Evolutionary conservation across 768 basidiomycete genomes (phyloP).

Genomic region (Boletales sp.): DNA sequence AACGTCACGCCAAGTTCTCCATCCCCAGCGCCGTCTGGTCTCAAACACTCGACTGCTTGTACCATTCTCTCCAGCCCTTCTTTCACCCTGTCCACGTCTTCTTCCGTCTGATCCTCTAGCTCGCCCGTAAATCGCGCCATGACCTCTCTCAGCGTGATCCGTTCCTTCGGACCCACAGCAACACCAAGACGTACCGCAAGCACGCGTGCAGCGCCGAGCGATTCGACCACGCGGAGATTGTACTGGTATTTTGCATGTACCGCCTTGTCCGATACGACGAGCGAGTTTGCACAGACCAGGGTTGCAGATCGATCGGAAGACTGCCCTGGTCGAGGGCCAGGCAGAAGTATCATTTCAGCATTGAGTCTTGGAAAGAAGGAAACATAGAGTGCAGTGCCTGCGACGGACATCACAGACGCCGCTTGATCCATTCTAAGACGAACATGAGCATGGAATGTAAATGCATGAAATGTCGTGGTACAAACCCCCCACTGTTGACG

Average conservation of each 20-base stretch:
- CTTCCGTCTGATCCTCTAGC: conserved; percentile 34
- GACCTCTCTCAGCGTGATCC: conserved; percentile 65
- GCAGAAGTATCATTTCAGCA: conserved; percentile 65
- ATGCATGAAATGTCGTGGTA: not conserved
- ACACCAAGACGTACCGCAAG: conserved; percentile 60
- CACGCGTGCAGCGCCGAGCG: conserved; percentile 72
- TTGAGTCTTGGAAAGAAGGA: conserved; percentile 74
- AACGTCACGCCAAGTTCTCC: conserved; percentile 60
- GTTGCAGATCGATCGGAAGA: conserved; percentile 24
- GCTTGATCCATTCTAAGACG: conserved; percentile 81
- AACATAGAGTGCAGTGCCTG: conserved; percentile 72
- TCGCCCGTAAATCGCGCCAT: conserved; percentile 55
- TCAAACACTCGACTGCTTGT: conserved; percentile 49
- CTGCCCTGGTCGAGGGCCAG: conserved; percentile 27
- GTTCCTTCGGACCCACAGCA: conserved; percentile 34
- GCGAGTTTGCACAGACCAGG: conserved; percentile 44
- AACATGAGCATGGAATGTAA: conserved; percentile 2
- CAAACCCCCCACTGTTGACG: conserved; percentile 77
- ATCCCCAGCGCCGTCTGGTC: conserved; percentile 35
- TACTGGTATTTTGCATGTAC: conserved; percentile 73
- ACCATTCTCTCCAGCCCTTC: conserved; percentile 46
- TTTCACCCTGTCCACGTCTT: conserved; percentile 42
- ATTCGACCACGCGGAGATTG: conserved; percentile 92
- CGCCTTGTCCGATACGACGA: conserved; percentile 78
- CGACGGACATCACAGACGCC: conserved; percentile 74